These are phyloP conservation scores for Zygoascus bituminiphila DNA, from an alignment of 805 yeast genomes.

Conservation along the genomic window DNA sequence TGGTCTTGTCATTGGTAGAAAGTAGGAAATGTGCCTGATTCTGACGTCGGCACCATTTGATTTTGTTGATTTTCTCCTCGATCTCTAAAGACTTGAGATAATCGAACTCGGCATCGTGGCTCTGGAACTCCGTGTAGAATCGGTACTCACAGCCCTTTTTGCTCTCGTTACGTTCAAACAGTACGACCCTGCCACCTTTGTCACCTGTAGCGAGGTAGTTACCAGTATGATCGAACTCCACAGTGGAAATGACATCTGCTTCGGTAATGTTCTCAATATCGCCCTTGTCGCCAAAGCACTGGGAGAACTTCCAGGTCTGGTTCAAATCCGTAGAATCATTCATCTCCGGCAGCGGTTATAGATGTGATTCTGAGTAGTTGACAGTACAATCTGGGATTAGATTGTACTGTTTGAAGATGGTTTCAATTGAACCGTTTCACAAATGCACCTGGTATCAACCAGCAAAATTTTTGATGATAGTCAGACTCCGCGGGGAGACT, in stretches of 20 bases:
- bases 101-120: constrained; percentile 98
- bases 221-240: constrained; percentile 92
- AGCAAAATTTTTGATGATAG: too few species aligned
- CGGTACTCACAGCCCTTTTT: constrained; percentile 82
- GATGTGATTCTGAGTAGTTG: too few species aligned
- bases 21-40: constrained; percentile 86
- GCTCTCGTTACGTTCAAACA: constrained; percentile 79
- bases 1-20: constrained; percentile 95
- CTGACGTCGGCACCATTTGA: constrained; percentile 87
- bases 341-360: too few species aligned
- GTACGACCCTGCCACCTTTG: constrained; percentile 94
- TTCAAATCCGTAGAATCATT: constrained; percentile 22
- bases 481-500: too few species aligned
- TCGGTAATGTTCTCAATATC: constrained; percentile 93
- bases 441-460: too few species aligned
- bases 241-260: constrained; percentile 94
- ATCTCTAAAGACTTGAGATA: constrained; percentile 91
- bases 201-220: constrained; percentile 97
- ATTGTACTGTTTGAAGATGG: too few species aligned
- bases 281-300: constrained; percentile 98
- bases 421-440: too few species aligned
- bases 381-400: too few species aligned
- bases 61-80: constrained; percentile 96
- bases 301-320: constrained; percentile 76
- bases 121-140: constrained; percentile 93